These are phyloP conservation scores for Agaricus blazei DNA, from an alignment of 768 basidiomycete genomes.

Conservation along the genomic window DNA sequence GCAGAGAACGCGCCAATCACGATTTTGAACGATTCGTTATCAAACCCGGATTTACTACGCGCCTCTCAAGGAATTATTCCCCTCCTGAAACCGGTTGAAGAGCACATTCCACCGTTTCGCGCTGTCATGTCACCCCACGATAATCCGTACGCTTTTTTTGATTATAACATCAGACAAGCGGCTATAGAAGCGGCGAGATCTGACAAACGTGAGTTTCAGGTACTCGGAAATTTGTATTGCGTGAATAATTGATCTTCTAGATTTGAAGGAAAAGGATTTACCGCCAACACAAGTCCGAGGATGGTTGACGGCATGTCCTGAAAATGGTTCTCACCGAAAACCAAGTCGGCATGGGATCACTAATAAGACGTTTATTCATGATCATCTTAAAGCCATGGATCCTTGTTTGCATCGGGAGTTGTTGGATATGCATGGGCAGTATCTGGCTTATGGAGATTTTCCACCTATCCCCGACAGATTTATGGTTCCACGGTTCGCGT, in stretches of 20 bases:
- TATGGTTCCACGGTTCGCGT: slow-evolving; percentile 39
- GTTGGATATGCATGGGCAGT: slow-evolving; percentile 38
- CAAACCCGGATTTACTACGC: slow-evolving; percentile 21
- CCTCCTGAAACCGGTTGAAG: slow-evolving; percentile 32
- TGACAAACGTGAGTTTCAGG: slow-evolving; percentile 21
- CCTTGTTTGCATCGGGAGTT: slow-evolving; percentile 34
- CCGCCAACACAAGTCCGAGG: slow-evolving; percentile 25
- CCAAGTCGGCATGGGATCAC: neutral
- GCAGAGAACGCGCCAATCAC: slow-evolving; percentile 11
- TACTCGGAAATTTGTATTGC: neutral
- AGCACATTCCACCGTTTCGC: slow-evolving; percentile 33
- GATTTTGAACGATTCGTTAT: slow-evolving; percentile 1
- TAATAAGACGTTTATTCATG: slow-evolving; percentile 36
- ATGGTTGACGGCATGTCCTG: slow-evolving; percentile 35
- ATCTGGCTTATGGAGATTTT: slow-evolving; percentile 28
- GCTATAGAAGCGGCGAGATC: slow-evolving; percentile 27
- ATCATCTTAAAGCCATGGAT: slow-evolving; percentile 38
- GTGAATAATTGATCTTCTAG: slow-evolving; percentile 14
- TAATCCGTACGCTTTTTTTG: slow-evolving; percentile 28
- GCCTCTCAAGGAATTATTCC: slow-evolving; percentile 23
- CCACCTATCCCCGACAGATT: slow-evolving; percentile 31
- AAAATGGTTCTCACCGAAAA: slow-evolving; percentile 15
- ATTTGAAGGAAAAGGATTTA: slow-evolving; percentile 25
- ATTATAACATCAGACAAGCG: slow-evolving; percentile 24
- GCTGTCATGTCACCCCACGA: slow-evolving; percentile 37